Evolutionary conservation across 1,284 basidiomycete species (phyloP).

Genomic region (Binderoboletus segoi): DNA sequence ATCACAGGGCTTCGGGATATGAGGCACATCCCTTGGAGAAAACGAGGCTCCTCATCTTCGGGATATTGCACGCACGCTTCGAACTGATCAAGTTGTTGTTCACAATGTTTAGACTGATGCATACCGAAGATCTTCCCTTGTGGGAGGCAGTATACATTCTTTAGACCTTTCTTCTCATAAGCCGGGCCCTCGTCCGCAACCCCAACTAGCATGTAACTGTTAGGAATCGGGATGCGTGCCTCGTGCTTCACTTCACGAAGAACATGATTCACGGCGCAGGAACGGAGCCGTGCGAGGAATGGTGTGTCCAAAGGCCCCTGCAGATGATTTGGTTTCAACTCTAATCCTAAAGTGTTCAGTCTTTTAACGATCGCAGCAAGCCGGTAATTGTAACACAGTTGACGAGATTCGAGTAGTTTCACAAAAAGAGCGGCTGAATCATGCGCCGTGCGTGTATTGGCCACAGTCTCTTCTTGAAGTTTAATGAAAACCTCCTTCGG

Average conservation of each 20-base stretch:
- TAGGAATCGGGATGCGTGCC: conserved; percentile 70
- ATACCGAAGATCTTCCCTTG: conserved; percentile 65
- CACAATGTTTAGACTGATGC: conserved; percentile 10
- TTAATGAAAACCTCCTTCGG: conserved; percentile 52
- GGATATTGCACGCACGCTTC: conserved; percentile 59
- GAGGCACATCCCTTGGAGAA: conserved; percentile 57
- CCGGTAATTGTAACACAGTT: conserved; percentile 54
- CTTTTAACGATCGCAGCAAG: conserved; percentile 52
- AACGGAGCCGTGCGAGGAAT: conserved; percentile 59
- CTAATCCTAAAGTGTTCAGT: conserved; percentile 51
- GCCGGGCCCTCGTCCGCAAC: conserved; percentile 77
- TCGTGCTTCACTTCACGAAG: conserved; percentile 72
- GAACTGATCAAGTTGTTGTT: conserved; percentile 30
- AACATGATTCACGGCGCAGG: conserved; percentile 60
- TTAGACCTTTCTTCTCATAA: conserved; percentile 49
- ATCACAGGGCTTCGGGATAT: conserved; percentile 69
- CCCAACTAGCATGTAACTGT: conserved; percentile 70
- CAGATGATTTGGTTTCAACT: conserved; percentile 43
- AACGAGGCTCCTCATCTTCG: conserved; percentile 48
- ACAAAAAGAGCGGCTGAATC: conserved; percentile 51
- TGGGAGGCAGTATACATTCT: conserved; percentile 55
- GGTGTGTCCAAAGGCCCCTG: conserved; percentile 49
- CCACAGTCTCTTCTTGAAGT: conserved; percentile 58
- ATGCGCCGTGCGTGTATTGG: conserved; percentile 55
- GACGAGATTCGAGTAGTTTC: conserved; percentile 49